Percentiles rank a stretch among this genome's conserved stretches.
Conservation (phyloP, 176 grass and related monocot genomes). For the Aechmea fasciata region DNA sequence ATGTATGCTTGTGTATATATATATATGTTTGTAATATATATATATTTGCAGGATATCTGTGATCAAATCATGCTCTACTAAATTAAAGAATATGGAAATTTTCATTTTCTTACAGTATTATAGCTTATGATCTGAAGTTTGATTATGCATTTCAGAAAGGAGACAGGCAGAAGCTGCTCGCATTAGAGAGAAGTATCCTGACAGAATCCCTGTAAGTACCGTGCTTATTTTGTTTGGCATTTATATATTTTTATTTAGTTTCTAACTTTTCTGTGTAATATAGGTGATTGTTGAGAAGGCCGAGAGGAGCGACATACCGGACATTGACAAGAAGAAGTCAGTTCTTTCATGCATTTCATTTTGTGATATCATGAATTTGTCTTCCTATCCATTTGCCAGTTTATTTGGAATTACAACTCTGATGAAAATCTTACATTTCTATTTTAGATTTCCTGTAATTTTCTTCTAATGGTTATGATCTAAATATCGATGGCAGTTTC, state of each 20-base stretch:
- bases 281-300: conserved; percentile 98
- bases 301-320: conserved; percentile 76
- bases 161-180: conserved; percentile 77
- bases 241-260: not conserved
- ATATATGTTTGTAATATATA: too few relatives aligned
- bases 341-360: conserved; percentile 14
- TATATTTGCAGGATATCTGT: too few relatives aligned
- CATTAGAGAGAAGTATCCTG: conserved; percentile 93
- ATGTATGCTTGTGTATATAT: too few relatives aligned
- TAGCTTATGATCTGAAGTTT: not conserved
- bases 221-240: not conserved
- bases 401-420: not conserved
- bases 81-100: too few relatives aligned
- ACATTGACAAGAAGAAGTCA: conserved; percentile 98
- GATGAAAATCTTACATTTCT: too few relatives aligned
- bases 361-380: not conserved
- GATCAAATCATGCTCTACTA: too few relatives aligned
- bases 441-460: conserved; percentile 51
- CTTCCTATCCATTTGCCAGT: not conserved
- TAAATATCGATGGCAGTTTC: too few relatives aligned
- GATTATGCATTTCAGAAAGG: conserved; percentile 37
- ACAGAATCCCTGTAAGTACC: conserved; percentile 64
- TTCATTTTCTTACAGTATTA: too few relatives aligned
- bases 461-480: too few relatives aligned
- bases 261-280: conserved; percentile 8